Percentiles rank a stretch among this genome's conserved stretches.
Evolutionary conservation across 2,329 filamentous ascomycete species (phyloP).

Genomic region (Arachnopeziza araneosa): DNA sequence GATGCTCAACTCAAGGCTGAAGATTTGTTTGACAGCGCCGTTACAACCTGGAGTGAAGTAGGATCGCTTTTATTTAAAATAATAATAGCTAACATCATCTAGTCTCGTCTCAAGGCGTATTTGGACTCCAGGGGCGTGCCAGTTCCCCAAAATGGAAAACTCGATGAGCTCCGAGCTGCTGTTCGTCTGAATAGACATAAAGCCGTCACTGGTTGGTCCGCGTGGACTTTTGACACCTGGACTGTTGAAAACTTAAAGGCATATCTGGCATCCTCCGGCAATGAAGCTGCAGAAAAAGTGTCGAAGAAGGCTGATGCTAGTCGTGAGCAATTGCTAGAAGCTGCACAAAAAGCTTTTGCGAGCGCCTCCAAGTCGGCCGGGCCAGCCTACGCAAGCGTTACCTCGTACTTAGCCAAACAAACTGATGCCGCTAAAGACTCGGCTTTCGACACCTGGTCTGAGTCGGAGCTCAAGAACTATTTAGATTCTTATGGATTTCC

Average conservation of each 20-base stretch:
- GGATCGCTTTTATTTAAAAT: background rate
- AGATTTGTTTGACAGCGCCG: slow-evolving; percentile 60
- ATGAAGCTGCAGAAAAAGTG: slow-evolving; percentile 51
- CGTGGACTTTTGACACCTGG: slow-evolving; percentile 78
- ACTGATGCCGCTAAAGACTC: slow-evolving; percentile 60
- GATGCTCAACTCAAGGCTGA: slow-evolving; percentile 55
- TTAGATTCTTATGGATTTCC: slow-evolving; percentile 70
- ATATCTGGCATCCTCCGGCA: slow-evolving; percentile 47
- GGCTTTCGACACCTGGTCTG: slow-evolving; percentile 68
- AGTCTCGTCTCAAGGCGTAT: slow-evolving; percentile 65
- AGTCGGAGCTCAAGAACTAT: slow-evolving; percentile 66
- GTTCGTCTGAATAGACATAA: slow-evolving; percentile 71
- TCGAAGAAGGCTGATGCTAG: slow-evolving; percentile 58
- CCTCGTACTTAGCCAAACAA: slow-evolving; percentile 61
- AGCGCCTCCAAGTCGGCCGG: slow-evolving; percentile 56
- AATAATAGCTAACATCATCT: slow-evolving; percentile 6
- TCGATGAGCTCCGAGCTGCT: slow-evolving; percentile 66
- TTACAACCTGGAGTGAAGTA: slow-evolving; percentile 64
- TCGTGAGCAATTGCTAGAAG: slow-evolving; percentile 67
- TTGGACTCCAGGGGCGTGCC: slow-evolving; percentile 72
- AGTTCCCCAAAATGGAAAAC: slow-evolving; percentile 65
- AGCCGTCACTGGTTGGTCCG: slow-evolving; percentile 59
- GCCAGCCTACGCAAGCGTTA: slow-evolving; percentile 58
- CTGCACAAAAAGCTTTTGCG: slow-evolving; percentile 55
- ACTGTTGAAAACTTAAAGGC: slow-evolving; percentile 63